A percentile compares a stretch with the other conserved stretches of the same genome.
Evolutionary conservation across 345 rosid species (phyloP).

Genomic region (Abelmoschus esculentus): DNA sequence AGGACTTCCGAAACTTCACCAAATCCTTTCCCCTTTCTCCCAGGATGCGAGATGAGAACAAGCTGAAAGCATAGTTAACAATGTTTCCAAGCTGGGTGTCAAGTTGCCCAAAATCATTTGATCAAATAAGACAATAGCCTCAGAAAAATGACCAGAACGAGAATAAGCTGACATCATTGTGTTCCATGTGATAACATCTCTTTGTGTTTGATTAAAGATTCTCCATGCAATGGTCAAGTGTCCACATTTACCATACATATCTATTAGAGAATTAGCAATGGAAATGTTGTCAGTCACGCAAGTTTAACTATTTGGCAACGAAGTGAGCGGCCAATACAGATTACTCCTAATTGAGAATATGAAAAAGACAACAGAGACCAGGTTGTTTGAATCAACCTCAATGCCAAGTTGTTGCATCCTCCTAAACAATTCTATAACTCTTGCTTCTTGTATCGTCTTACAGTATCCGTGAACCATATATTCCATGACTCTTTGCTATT

Average conservation of each 20-base stretch:
- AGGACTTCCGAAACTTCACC: too few species aligned
- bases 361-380: slow-evolving; percentile 42
- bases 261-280: slow-evolving; percentile 45
- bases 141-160: slow-evolving; percentile 27
- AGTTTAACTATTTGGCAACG: slow-evolving; percentile 45
- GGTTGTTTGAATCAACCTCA: slow-evolving; percentile 31
- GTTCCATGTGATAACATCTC: slow-evolving; percentile 51
- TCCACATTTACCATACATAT: slow-evolving; percentile 52
- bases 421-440: slow-evolving; percentile 38
- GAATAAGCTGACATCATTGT: slow-evolving; percentile 40
- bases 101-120: slow-evolving; percentile 38
- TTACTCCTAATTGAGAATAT: slow-evolving; percentile 42
- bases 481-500: slow-evolving; percentile 40
- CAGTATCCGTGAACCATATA: slow-evolving; percentile 46
- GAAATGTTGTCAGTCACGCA: slow-evolving; percentile 26
- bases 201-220: slow-evolving; percentile 33
- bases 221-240: slow-evolving; percentile 33
- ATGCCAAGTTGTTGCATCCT: slow-evolving; percentile 38
- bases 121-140: slow-evolving; percentile 50
- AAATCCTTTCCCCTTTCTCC: slow-evolving; percentile 42
- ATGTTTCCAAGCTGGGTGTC: slow-evolving; percentile 43
- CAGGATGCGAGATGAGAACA: slow-evolving; percentile 49
- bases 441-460: slow-evolving; percentile 33
- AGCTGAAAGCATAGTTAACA: slow-evolving; percentile 51
- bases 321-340: slow-evolving; percentile 35